phyloP scores from a whole-genome alignment of 2,329 filamentous ascomycete species.

The Exophiala calicioides region DNA sequence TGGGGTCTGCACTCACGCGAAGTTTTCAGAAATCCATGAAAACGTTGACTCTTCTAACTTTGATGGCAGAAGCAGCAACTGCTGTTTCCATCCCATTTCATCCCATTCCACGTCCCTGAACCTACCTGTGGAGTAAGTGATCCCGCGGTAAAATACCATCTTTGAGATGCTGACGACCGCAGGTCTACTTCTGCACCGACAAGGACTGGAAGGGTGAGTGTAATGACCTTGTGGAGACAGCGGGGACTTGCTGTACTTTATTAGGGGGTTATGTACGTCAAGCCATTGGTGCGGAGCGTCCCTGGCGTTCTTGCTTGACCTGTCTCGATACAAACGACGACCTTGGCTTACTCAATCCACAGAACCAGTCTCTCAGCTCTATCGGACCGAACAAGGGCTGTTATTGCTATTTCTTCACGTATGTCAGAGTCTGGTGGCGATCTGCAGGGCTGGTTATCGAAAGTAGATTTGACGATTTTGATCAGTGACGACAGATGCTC shows the following conservation, averaged over 20 bases:
- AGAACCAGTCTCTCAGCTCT: conserved; percentile 15
- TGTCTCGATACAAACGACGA: not conserved
- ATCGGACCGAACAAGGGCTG: conserved; percentile 8
- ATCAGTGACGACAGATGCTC: conserved; percentile 14
- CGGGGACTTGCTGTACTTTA: conserved; percentile 3
- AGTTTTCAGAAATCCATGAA: no score
- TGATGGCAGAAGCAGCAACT: no score
- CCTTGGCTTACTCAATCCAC: not conserved
- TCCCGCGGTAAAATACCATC: not conserved
- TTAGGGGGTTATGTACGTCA: conserved; percentile 6
- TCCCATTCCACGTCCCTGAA: not conserved
- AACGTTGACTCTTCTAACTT: no score
- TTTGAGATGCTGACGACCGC: not conserved
- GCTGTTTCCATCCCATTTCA: no score
- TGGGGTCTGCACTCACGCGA: no score
- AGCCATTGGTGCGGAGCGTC: not conserved
- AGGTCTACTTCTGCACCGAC: conserved; percentile 8
- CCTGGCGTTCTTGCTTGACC: no score
- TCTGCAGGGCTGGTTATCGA: not conserved
- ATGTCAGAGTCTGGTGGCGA: not conserved
- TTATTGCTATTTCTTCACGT: conserved; percentile 14
- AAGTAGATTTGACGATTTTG: not conserved
- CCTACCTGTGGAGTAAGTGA: conserved; percentile 4
- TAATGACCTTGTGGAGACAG: not conserved
- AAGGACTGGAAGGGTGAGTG: conserved; percentile 4